These are phyloP conservation scores for Hyphopichia buzzinii DNA, from an alignment of 1,139 yeast genomes.

Conservation along the genomic window DNA sequence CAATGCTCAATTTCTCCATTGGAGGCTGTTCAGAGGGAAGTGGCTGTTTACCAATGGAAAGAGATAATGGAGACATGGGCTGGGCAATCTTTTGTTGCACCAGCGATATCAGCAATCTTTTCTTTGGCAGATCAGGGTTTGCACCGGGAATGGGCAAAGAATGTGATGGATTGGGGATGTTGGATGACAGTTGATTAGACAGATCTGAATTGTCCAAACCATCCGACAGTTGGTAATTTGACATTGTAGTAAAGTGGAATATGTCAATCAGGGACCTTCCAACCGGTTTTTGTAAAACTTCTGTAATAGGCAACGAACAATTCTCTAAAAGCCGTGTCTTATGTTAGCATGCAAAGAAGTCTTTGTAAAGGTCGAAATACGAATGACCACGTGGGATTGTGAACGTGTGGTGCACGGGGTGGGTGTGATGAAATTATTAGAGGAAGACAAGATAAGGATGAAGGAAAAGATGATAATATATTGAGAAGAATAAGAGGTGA, in stretches of 20 bases:
- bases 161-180: background rate
- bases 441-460: no score
- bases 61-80: conserved; percentile 35
- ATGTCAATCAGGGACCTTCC: background rate
- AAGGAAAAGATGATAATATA: no score
- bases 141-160: background rate
- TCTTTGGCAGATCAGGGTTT: background rate
- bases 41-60: conserved; percentile 16
- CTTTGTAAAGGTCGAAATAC: background rate
- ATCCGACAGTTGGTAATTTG: background rate
- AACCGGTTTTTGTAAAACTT: background rate
- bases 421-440: no score
- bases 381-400: background rate
- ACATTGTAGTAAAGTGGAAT: background rate
- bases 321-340: background rate
- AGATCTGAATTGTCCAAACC: no score
- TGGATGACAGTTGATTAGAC: no score
- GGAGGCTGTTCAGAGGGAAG: conserved; percentile 1
- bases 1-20: background rate
- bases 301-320: background rate
- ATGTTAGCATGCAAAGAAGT: background rate
- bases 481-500: no score
- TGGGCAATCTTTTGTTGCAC: conserved; percentile 10
- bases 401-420: no score
- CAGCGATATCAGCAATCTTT: conserved; percentile 5